phyloP scores from a whole-genome alignment of 495 filamentous ascomycete genomes.

The Hypoxylon fuscum region DNA sequence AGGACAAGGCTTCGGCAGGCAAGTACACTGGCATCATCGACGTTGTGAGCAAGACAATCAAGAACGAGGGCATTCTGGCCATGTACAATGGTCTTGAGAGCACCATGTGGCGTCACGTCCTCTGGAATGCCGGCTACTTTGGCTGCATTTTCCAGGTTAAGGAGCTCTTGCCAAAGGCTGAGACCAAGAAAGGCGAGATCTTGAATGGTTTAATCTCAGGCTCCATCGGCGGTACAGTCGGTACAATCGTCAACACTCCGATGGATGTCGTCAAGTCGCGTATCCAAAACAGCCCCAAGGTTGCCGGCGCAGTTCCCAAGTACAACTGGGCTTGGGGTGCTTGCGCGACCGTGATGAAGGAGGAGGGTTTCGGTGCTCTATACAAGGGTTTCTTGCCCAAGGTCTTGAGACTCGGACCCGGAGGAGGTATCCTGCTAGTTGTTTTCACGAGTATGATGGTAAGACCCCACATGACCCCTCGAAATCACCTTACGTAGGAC shows the following conservation, averaged over 20 bases:
- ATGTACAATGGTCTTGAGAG: slow-evolving; percentile 97
- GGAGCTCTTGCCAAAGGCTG: slow-evolving; percentile 76
- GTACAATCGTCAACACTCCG: slow-evolving; percentile 94
- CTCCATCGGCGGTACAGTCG: slow-evolving; percentile 85
- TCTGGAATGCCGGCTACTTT: slow-evolving; percentile 99
- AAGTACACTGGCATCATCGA: slow-evolving; percentile 97
- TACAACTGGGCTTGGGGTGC: slow-evolving; percentile 98
- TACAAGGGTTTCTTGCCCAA: slow-evolving; percentile 99
- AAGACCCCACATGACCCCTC: not conserved
- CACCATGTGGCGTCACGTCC: slow-evolving; percentile 94
- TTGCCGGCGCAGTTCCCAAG: slow-evolving; percentile 82
- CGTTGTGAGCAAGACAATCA: slow-evolving; percentile 80
- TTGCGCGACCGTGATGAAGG: slow-evolving; percentile 83
- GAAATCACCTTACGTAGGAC: not conserved
- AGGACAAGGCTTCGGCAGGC: slow-evolving; percentile 92
- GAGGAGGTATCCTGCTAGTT: slow-evolving; percentile 62
- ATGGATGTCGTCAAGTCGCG: slow-evolving; percentile 98
- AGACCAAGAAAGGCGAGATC: slow-evolving; percentile 82
- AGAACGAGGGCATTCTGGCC: slow-evolving; percentile 82
- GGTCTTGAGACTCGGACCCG: slow-evolving; percentile 86
- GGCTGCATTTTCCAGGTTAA: slow-evolving; percentile 97
- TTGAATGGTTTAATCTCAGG: slow-evolving; percentile 88
- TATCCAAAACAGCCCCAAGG: slow-evolving; percentile 90
- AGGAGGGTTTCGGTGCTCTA: slow-evolving; percentile 90
- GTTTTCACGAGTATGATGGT: slow-evolving; percentile 38